A percentile compares a stretch with the other conserved stretches of the same genome.
Evolutionary conservation across 2,329 filamentous ascomycete genomes (phyloP).

Genomic region (Nakataea oryzae): DNA sequence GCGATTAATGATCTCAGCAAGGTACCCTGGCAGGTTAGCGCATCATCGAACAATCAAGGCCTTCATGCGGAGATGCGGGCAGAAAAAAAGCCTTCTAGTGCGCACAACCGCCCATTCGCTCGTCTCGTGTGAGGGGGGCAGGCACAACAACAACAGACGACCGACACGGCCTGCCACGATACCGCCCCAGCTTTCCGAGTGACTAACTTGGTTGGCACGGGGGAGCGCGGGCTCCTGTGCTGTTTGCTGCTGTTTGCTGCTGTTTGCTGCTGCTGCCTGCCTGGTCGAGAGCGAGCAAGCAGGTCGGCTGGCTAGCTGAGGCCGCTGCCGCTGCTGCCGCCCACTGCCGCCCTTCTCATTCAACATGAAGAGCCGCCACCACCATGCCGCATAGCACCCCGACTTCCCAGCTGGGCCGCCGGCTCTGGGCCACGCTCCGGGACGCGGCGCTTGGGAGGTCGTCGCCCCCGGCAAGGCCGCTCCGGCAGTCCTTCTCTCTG

Average conservation of each 20-base stretch:
- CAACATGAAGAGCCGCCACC: constrained; percentile 1
- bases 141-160: background rate
- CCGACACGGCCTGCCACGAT: background rate
- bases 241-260: background rate
- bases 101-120: background rate
- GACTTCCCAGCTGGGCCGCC: constrained; percentile 23
- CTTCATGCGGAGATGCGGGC: constrained; percentile 3
- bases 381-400: constrained; percentile 22
- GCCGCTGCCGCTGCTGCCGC: too few species aligned
- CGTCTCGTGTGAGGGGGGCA: background rate
- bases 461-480: constrained; percentile 1
- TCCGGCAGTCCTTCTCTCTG: constrained; percentile 3
- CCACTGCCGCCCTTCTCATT: background rate
- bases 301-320: too few species aligned
- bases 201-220: background rate
- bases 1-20: background rate
- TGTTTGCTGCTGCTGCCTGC: background rate
- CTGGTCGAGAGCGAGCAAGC: background rate
- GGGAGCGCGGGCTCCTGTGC: background rate
- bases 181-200: background rate
- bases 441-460: constrained; percentile 7
- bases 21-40: constrained; percentile 1
- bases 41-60: constrained; percentile 1
- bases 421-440: constrained; percentile 20
- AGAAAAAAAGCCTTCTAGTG: background rate